Base-by-base conservation (phyloP, 192 early-diverging fungal species). In the Helicostylum pulchrum region DNA sequence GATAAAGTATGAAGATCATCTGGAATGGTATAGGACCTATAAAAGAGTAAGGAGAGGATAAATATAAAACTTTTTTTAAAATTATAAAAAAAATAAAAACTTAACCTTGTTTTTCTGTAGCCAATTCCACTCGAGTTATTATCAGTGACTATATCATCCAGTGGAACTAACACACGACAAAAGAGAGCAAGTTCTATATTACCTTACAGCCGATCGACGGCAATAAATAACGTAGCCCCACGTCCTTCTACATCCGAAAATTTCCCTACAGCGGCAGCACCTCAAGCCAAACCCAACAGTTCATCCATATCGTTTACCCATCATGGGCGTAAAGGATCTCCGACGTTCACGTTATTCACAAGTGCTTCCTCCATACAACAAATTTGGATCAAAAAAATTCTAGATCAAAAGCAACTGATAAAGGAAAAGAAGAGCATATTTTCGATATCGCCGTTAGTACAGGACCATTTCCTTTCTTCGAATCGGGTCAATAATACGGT, bases 81-180 rank as follows among this genome's bases (percentile, higher is more conserved):
- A 19, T 11, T 15, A 14, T 0, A 48, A 6, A 1, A 48, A 48
- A 12, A 2, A 17, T 2, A 17, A 4, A 17, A 12, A 48, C 0
- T 15, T 48, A 12, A 12, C n/a, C 12, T 48, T 19, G 6, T 48
- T n/a, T 47, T 15, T 11, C 4, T 11, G 14, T 39, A 87, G 64
- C 92, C 92, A 17, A 90, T 96, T n/a, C 92, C 90, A 39, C 75
- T 94, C 47, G 88, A 93, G 63, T 75, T 94, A 48, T 74, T 95
- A 23, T 83, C 80, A 0, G 19, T 59, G 9, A 17, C 9, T 5
- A 69, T 88, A 19, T 39, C 45, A 10, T 44, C 59, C 23, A 39
- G 31, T n/a, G 31, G 15, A 8, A 56, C 55, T 2, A 66, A 66
- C 19, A 49, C 36, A 11, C 65, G 67, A n/a, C 58, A 60, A 49